phyloP scores from a whole-genome alignment of 805 yeast species.

The Cyberlindnera mycetangii region DNA sequence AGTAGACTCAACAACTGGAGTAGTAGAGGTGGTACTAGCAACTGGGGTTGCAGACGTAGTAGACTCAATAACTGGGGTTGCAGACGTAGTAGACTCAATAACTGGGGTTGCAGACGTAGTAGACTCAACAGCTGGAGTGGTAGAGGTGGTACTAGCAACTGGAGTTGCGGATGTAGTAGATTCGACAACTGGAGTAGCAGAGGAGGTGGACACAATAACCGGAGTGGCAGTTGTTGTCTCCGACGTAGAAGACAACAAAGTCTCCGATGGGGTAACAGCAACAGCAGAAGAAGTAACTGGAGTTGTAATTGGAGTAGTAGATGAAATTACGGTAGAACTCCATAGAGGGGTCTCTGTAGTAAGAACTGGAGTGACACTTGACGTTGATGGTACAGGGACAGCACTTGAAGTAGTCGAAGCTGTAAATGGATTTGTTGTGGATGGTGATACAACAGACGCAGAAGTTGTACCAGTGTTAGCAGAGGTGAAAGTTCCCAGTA shows the following conservation, averaged over 20 bases:
- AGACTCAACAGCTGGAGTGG: too few relatives aligned
- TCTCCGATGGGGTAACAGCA: background rate
- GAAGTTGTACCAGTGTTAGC: background rate
- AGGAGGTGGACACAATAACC: too few relatives aligned
- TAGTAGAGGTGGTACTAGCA: background rate
- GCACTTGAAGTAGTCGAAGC: background rate
- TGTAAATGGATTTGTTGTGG: background rate
- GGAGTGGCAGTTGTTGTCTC: background rate
- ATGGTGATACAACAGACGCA: constrained; percentile 3
- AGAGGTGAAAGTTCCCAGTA: background rate
- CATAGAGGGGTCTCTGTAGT: background rate
- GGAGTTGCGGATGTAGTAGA: background rate
- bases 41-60: background rate
- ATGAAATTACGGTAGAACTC: background rate
- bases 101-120: background rate
- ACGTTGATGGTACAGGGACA: constrained; percentile 1
- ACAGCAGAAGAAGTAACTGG: background rate
- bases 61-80: background rate
- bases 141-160: background rate
- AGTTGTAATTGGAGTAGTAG: background rate
- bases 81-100: background rate
- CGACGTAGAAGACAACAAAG: background rate
- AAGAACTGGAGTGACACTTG: constrained; percentile 4
- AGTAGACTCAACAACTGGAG: background rate
- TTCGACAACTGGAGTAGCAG: background rate